Evolutionary conservation across 2,329 filamentous ascomycete genomes (phyloP), one percentile per base, ranked within the genome.

Genomic region (Corynespora cassiicola): DNA sequence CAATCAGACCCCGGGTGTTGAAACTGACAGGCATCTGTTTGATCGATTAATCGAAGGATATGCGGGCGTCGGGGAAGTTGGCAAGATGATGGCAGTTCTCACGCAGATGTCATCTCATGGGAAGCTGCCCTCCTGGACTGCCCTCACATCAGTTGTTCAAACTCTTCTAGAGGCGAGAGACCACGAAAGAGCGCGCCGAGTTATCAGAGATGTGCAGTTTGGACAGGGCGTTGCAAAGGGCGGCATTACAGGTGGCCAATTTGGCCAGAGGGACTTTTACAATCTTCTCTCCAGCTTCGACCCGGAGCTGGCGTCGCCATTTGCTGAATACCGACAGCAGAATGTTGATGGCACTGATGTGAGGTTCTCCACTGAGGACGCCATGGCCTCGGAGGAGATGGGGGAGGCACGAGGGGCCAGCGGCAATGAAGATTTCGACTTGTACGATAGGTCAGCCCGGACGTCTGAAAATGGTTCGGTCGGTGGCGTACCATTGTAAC

Each of bases 11-110:
- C 42, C 54, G 2, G 42, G 54, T 12, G 57, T 59, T 15, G 56
- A 54, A 14, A 68, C 73, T 15, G 79, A 87, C 58, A 73, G 75
- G 42, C 68, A 80, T 16, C 82, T 90, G 52, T 90, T 84, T 77
- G 85, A 88, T 64, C 78, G 84, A 36, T 74, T 86, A 45, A 78
- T 90, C 47, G 80, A 82, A 57, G 86, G 85, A 1, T 88, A 86
- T 61, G 80, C 85, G 6, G 50, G 66, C 9, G 66, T 71, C 7
- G 78, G 79, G 29, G 75, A 84, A 41, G 67, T 75, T 0, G 62
- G 63, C 21, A 71, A 65, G 28, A 70, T 72, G 65, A 68, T 75
- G 56, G 55, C 54, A 5, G 69, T 75, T 28, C 56, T 77, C 19
- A 54, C 51, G 8, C 58, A 57, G 19, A 71, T 74, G 65, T 54